Conservation (phyloP, 2,329 filamentous ascomycete species). For the Ambrosiella cleistominuta region DNA sequence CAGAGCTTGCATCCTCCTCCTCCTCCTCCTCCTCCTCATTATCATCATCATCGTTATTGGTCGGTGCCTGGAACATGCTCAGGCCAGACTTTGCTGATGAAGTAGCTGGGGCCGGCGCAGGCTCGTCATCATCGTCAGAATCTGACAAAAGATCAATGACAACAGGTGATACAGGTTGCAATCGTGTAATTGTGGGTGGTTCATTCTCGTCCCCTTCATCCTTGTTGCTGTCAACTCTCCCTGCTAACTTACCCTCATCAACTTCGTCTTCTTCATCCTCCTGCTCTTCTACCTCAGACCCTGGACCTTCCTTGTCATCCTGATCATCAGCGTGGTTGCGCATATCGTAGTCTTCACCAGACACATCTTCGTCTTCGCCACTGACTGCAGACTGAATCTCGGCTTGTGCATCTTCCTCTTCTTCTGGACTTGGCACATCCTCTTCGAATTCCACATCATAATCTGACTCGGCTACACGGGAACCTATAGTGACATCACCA, state of each 20-base stretch:
- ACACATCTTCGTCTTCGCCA: constrained; percentile 15
- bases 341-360: constrained; percentile 17
- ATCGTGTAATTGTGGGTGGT: constrained; percentile 1
- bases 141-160: constrained; percentile 32
- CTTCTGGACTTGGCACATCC: constrained; percentile 15
- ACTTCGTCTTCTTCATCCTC: constrained; percentile 7
- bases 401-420: constrained; percentile 14
- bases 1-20: not conserved
- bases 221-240: constrained; percentile 5
- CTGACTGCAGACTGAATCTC: constrained; percentile 11
- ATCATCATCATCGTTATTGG: not conserved
- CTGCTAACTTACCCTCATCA: constrained; percentile 9
- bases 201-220: constrained; percentile 13
- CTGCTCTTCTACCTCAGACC: constrained; percentile 7
- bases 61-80: not conserved
- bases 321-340: constrained; percentile 16
- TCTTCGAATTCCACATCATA: constrained; percentile 16
- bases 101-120: not conserved
- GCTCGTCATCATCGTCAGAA: constrained; percentile 22
- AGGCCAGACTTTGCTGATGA: not conserved
- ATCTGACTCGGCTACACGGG: constrained; percentile 17
- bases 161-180: constrained; percentile 21
- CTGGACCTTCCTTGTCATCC: constrained; percentile 13
- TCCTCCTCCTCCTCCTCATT: not conserved
- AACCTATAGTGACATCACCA: constrained; percentile 17